phyloP scores from a whole-genome alignment of 2,329 filamentous ascomycete genomes.

The Monosporascus sp. region DNA sequence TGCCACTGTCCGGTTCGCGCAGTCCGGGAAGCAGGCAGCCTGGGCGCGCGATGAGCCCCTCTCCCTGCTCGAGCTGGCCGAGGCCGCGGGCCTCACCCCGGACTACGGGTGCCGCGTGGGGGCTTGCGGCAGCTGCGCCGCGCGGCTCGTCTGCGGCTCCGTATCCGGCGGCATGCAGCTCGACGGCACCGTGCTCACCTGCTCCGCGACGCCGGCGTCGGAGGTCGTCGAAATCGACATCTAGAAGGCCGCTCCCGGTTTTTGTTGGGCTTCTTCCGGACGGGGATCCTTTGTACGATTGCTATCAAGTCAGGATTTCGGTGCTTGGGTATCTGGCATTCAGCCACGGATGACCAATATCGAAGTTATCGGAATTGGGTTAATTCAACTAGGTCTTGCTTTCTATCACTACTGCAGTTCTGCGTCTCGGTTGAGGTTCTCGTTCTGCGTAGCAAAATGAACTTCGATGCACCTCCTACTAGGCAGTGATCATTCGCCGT shows the following conservation, averaged over 20 bases:
- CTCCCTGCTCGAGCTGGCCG: conserved; percentile 19
- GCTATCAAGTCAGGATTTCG: too few relatives aligned
- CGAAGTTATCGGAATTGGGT: too few relatives aligned
- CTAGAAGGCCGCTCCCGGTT: not conserved
- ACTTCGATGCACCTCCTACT: too few relatives aligned
- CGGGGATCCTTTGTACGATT: too few relatives aligned
- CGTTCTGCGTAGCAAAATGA: too few relatives aligned
- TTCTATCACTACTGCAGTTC: too few relatives aligned
- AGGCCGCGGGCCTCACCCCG: conserved; percentile 17
- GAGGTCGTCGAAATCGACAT: conserved; percentile 8
- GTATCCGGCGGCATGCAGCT: conserved; percentile 16
- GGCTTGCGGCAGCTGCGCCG: conserved; percentile 17
- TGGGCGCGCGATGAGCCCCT: conserved; percentile 12
- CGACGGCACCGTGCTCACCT: conserved; percentile 17
- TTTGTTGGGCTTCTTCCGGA: too few relatives aligned
- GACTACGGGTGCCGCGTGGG: conserved; percentile 20
- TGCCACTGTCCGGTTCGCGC: conserved; percentile 13
- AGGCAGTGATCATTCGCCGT: too few relatives aligned
- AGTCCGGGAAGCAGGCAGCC: conserved; percentile 10
- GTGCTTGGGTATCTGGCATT: too few relatives aligned
- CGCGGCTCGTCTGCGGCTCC: conserved; percentile 13
- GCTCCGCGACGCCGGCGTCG: conserved; percentile 16
- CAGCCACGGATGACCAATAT: too few relatives aligned
- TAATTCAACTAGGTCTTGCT: too few relatives aligned
- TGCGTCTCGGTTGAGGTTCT: too few relatives aligned